Conservation (phyloP, 2,329 filamentous ascomycete genomes). For the Beauveria brongniartii region DNA sequence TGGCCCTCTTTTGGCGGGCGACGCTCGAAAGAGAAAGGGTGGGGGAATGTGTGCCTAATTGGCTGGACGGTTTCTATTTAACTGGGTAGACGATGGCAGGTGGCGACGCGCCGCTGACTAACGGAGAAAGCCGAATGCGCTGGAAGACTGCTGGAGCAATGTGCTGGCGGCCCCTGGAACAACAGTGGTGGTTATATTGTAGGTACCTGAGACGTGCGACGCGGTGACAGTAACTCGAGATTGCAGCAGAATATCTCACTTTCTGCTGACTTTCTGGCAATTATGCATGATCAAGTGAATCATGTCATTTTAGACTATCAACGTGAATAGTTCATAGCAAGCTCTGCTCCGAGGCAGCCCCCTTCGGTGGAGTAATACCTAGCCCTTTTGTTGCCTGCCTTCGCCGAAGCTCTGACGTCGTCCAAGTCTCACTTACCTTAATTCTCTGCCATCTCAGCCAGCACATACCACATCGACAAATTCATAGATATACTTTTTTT, state of each 20-base stretch:
- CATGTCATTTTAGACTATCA: background rate
- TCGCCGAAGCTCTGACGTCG: background rate
- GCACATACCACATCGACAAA: background rate
- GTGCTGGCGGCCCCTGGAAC: background rate
- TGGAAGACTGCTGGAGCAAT: constrained; percentile 1
- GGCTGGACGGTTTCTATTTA: background rate
- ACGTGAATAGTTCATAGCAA: too few relatives aligned
- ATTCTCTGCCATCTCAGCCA: background rate
- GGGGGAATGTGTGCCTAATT: constrained; percentile 1
- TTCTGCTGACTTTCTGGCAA: background rate
- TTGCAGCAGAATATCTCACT: background rate
- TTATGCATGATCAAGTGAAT: background rate
- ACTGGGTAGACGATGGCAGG: background rate
- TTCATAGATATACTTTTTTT: too few relatives aligned
- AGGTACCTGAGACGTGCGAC: background rate
- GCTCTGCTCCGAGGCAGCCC: background rate
- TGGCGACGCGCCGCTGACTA: constrained; percentile 1
- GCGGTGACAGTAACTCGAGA: background rate
- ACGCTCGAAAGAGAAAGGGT: background rate
- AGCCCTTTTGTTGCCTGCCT: background rate
- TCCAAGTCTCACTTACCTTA: background rate
- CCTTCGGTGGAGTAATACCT: background rate
- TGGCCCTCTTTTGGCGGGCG: background rate
- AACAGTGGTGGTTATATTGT: background rate
- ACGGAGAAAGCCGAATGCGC: background rate